These are phyloP conservation scores for Amylocarpus encephaloides DNA, from an alignment of 2,329 filamentous ascomycete species.

Conservation along the genomic window DNA sequence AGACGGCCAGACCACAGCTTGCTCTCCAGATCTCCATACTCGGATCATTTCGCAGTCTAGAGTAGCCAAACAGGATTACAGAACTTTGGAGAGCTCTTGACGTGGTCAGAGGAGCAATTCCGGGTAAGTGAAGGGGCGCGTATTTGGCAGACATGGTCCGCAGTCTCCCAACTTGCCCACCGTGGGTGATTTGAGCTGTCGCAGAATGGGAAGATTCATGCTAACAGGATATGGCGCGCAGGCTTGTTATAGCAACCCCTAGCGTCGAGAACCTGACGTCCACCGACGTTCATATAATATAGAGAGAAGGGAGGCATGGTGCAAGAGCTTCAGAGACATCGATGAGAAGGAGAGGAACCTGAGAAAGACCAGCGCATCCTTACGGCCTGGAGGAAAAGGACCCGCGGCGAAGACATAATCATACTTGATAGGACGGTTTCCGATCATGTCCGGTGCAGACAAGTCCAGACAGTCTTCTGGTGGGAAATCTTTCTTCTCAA, in stretches of 20 bases:
- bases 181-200: slow-evolving; percentile 8
- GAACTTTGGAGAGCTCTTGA: background rate
- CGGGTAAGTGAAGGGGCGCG: slow-evolving; percentile 9
- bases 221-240: slow-evolving; percentile 14
- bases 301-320: slow-evolving; percentile 25
- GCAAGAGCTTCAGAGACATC: slow-evolving; percentile 24
- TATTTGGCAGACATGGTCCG: background rate
- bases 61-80: background rate
- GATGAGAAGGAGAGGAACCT: slow-evolving; percentile 22
- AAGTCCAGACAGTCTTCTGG: slow-evolving; percentile 74
- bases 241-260: background rate
- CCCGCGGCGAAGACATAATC: slow-evolving; percentile 10
- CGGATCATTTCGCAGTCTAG: background rate
- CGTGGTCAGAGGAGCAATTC: slow-evolving; percentile 8
- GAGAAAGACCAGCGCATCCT: slow-evolving; percentile 22
- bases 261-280: background rate
- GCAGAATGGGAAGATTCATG: slow-evolving; percentile 22
- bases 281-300: background rate
- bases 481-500: slow-evolving; percentile 80
- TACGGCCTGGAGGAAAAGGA: slow-evolving; percentile 11
- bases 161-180: background rate
- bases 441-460: slow-evolving; percentile 55
- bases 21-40: slow-evolving; percentile 11
- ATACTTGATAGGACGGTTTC: slow-evolving; percentile 6
- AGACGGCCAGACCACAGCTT: slow-evolving; percentile 17